Conservation (phyloP, 106 monocot genomes). For the Triglochin maritima region DNA sequence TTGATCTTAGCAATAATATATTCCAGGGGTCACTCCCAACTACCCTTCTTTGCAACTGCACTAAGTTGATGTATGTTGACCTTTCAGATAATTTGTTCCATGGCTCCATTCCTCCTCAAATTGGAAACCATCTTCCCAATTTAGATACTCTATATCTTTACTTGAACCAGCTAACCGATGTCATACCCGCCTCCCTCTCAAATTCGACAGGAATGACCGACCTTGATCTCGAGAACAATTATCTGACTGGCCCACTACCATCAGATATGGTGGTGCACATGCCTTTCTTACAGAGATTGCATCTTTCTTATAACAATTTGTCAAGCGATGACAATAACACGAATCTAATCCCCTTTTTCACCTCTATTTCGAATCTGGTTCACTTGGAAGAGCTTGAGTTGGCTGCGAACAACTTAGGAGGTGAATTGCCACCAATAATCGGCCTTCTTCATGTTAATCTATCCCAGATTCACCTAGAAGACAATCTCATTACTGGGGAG, state of each 20-base stretch:
- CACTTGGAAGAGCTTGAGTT: constrained; percentile 53
- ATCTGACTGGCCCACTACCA: constrained; percentile 43
- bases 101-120: constrained; percentile 32
- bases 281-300: constrained; percentile 35
- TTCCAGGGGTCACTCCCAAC: constrained; percentile 37
- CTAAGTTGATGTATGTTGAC: constrained; percentile 47
- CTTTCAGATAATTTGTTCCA: constrained; percentile 64
- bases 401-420: constrained; percentile 44
- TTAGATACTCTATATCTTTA: constrained; percentile 44
- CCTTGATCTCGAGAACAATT: constrained; percentile 53
- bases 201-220: constrained; percentile 49
- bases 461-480: constrained; percentile 48
- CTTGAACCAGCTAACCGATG: constrained; percentile 45
- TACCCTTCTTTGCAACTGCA: constrained; percentile 47
- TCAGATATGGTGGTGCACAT: constrained; percentile 30
- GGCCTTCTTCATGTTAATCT: constrained; percentile 38
- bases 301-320: constrained; percentile 57
- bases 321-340: constrained; percentile 18
- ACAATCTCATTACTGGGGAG: constrained; percentile 44
- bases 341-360: constrained; percentile 40
- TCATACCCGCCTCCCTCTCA: constrained; percentile 36
- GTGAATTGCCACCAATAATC: constrained; percentile 34
- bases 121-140: constrained; percentile 21
- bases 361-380: constrained; percentile 42
- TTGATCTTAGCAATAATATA: constrained; percentile 45